Evolutionary conservation across 192 early-diverging fungal genomes (phyloP).

Genomic region (Glomus cerebriforme): DNA sequence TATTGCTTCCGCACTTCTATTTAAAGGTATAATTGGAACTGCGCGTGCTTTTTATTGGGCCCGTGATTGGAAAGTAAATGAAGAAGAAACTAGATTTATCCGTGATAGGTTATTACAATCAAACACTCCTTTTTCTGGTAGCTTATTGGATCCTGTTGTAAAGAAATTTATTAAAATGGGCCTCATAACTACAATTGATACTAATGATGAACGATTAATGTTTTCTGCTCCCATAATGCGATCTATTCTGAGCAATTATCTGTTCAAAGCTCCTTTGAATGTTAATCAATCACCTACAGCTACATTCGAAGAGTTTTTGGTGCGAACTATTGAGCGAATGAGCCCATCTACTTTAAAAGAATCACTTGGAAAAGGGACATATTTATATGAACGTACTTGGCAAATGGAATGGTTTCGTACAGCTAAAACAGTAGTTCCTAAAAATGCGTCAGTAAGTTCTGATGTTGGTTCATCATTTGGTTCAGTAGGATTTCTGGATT

Average conservation of each 20-base stretch:
- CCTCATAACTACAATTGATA: background rate
- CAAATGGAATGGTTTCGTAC: constrained; percentile 44
- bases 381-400: constrained; percentile 39
- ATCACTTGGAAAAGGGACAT: constrained; percentile 4
- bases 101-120: constrained; percentile 1
- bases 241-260: background rate
- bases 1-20: too few relatives aligned
- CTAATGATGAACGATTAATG: background rate
- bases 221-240: constrained; percentile 19
- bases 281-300: background rate
- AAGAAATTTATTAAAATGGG: constrained; percentile 15
- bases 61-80: background rate
- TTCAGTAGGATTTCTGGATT: constrained; percentile 24
- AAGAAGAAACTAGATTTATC: constrained; percentile 14
- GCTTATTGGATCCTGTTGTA: background rate
- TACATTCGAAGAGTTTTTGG: constrained; percentile 14
- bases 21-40: too few relatives aligned
- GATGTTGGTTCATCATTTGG: constrained; percentile 25
- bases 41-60: too few relatives aligned
- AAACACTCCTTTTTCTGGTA: background rate
- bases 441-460: constrained; percentile 2
- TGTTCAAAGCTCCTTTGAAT: constrained; percentile 6
- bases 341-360: background rate
- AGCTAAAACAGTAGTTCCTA: constrained; percentile 23
- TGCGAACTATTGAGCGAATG: background rate